These are phyloP conservation scores for Plantago major DNA, from an alignment of 257 asterid genomes.

Conservation along the genomic window DNA sequence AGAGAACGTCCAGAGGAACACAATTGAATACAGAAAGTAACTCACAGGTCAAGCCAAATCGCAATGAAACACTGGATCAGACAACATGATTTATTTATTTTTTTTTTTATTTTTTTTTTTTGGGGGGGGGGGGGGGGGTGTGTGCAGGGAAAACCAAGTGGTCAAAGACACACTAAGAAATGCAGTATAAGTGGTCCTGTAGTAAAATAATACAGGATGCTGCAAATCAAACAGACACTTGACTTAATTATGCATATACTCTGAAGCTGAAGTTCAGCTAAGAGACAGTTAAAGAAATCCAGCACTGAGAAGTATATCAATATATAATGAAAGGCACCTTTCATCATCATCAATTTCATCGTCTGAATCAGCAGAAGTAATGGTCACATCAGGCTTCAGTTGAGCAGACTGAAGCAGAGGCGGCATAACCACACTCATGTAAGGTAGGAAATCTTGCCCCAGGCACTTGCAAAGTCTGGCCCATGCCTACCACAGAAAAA, in stretches of 20 bases:
- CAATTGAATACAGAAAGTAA: too few relatives aligned
- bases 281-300: background rate
- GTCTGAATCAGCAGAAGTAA: slow-evolving; percentile 80
- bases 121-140: too few relatives aligned
- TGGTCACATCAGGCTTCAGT: slow-evolving; percentile 82
- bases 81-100: too few relatives aligned
- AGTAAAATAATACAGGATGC: background rate
- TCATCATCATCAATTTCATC: slow-evolving; percentile 77
- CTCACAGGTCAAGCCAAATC: too few relatives aligned
- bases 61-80: too few relatives aligned
- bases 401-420: slow-evolving; percentile 90
- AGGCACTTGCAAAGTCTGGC: slow-evolving; percentile 94
- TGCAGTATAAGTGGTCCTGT: background rate
- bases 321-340: slow-evolving; percentile 36
- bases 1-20: too few relatives aligned
- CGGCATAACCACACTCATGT: slow-evolving; percentile 90
- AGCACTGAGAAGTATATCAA: background rate
- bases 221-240: background rate
- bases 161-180: background rate
- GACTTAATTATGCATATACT: background rate
- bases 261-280: background rate
- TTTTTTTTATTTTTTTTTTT: too few relatives aligned
- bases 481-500: slow-evolving; percentile 65
- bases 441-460: slow-evolving; percentile 94
- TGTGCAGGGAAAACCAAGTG: slow-evolving; percentile 7